These are phyloP conservation scores for Thermochaetoides thermophila DNA, from an alignment of 495 filamentous ascomycete genomes.

Conservation along the genomic window DNA sequence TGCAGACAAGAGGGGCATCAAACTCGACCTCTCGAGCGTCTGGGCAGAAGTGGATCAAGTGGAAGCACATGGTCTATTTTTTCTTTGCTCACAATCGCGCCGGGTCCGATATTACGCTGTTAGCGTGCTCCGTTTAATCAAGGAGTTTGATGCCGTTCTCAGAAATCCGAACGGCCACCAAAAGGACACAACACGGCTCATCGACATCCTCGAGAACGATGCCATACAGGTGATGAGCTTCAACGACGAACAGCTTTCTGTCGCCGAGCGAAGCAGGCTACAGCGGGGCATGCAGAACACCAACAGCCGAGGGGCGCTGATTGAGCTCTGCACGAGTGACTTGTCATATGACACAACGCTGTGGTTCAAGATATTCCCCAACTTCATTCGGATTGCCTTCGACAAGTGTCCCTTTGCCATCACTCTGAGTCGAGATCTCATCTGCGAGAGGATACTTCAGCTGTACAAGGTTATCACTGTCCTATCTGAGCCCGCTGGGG, in stretches of 20 bases:
- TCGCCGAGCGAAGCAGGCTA: conserved; percentile 82
- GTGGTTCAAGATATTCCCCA: conserved; percentile 97
- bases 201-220: conserved; percentile 82
- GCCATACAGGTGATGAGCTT: conserved; percentile 78
- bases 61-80: conserved; percentile 95
- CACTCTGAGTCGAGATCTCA: conserved; percentile 73
- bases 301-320: conserved; percentile 68
- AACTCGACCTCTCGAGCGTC: conserved; percentile 73
- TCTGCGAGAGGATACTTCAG: conserved; percentile 80
- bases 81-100: conserved; percentile 88
- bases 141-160: conserved; percentile 82
- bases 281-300: conserved; percentile 82
- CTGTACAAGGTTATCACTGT: conserved; percentile 74
- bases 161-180: conserved; percentile 44
- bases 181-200: conserved; percentile 53
- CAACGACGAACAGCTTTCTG: conserved; percentile 81
- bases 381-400: conserved; percentile 79
- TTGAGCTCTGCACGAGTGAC: conserved; percentile 92
- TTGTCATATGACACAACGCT: conserved; percentile 85
- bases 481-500: conserved; percentile 65
- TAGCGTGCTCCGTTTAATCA: conserved; percentile 79
- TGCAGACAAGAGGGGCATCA: conserved; percentile 45
- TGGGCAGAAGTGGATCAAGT: conserved; percentile 91
- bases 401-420: conserved; percentile 84
- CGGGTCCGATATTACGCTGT: conserved; percentile 82